A percentile compares a stretch with the other conserved stretches of the same genome.
These are phyloP conservation scores for Zopfia rhizophila DNA, from an alignment of 2,329 filamentous ascomycete species.

Conservation along the genomic window DNA sequence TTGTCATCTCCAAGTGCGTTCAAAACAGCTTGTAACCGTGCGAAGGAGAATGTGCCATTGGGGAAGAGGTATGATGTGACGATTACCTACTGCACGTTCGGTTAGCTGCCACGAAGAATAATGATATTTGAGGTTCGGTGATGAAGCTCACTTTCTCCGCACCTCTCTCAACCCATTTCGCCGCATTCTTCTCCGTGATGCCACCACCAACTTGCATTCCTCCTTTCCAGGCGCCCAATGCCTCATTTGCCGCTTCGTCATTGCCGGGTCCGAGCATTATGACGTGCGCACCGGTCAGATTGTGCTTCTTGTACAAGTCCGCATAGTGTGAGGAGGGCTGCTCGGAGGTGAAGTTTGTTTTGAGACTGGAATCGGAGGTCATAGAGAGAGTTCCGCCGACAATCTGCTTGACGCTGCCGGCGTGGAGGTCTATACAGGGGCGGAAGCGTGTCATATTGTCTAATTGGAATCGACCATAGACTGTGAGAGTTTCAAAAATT, in stretches of 20 bases:
- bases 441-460: slow-evolving; percentile 86
- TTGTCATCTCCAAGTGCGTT: slow-evolving; percentile 77
- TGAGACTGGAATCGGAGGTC: slow-evolving; percentile 60
- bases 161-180: slow-evolving; percentile 84
- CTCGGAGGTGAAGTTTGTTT: slow-evolving; percentile 92
- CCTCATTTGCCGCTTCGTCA: slow-evolving; percentile 79
- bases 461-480: neutral
- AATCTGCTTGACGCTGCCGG: slow-evolving; percentile 98
- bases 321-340: slow-evolving; percentile 86
- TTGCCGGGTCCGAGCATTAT: slow-evolving; percentile 97
- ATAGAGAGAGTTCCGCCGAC: slow-evolving; percentile 84
- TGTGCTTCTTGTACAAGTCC: slow-evolving; percentile 79
- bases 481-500: neutral
- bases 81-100: slow-evolving; percentile 76
- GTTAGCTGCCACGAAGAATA: slow-evolving; percentile 18
- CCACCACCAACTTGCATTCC: slow-evolving; percentile 93
- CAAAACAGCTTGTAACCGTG: slow-evolving; percentile 79
- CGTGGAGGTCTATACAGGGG: slow-evolving; percentile 96
- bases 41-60: slow-evolving; percentile 80
- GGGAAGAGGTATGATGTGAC: slow-evolving; percentile 97
- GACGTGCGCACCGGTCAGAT: slow-evolving; percentile 84
- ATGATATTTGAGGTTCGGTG: neutral
- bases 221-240: slow-evolving; percentile 79
- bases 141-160: slow-evolving; percentile 81
- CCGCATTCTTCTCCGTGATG: slow-evolving; percentile 85